Base-by-base conservation (phyloP, 164 flowering plant species). In the Chloranthus sessilifolius region DNA sequence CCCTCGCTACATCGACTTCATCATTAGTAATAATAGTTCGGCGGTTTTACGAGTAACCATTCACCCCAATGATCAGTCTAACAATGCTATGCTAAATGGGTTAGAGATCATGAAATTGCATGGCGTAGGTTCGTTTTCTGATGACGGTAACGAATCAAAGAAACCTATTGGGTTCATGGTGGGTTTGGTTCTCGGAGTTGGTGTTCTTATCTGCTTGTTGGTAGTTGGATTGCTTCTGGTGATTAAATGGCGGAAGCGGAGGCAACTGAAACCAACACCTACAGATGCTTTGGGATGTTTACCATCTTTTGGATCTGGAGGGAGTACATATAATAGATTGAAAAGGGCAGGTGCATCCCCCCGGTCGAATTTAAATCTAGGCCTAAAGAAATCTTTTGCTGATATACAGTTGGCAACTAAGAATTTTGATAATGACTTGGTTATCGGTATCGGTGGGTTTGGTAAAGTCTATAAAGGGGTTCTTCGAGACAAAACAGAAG, bases 21-120 rank as follows among this genome's bases (percentile, higher is more conserved):
- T 83, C 28, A 81, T 66, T 5, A 68, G 70, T 25, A 56, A 76
- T 3, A 75, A 62, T 43, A 38, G 46, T 44, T 55, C 70, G 0
- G 77, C 76, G 17, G 9, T 8, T 1, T 11, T 55, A 1, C 39
- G 60, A 10, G 55, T 83, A 4, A 80, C 85, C 55, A 75, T 85
- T 31, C 92, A 88, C 8, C 88, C 90, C 1, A 77, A 82, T 7
- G 70, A 49, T 19, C 23, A 75, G 29, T 14, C 22, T 5, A 22
- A 22, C 4, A 85, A 85, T 61, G 97, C 89, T 29, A 75, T 89
- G 27, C 58, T 86, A 51, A 89, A 89, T 61, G 97, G 97, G 21
- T 79, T 79, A 10, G 97, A 89, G 82, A 80, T 88, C 41, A 73
- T 85, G 95, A 78, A 63, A 62, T 69, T 88, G 65, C 29, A 36